These are phyloP conservation scores for Cucumis variabilis DNA, from an alignment of 331 rosid genomes.

Conservation along the genomic window DNA sequence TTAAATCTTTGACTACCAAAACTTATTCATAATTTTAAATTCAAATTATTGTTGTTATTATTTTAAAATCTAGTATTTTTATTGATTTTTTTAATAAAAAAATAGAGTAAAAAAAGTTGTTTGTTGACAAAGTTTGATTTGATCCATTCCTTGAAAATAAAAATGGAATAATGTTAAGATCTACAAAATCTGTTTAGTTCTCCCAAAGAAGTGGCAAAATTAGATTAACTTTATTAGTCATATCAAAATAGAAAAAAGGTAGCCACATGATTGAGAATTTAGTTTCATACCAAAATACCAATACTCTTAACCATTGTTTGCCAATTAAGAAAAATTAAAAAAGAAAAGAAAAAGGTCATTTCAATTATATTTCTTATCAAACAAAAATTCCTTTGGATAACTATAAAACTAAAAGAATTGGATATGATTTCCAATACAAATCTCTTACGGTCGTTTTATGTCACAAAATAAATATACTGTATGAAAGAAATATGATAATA, in stretches of 20 bases:
- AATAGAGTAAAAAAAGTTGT: background rate
- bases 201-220: background rate
- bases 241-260: background rate
- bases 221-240: conserved; percentile 3
- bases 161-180: background rate
- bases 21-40: no score
- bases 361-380: background rate
- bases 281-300: background rate
- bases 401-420: background rate
- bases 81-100: no score
- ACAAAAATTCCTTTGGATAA: conserved; percentile 13
- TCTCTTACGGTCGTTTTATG: background rate
- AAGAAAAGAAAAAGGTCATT: background rate
- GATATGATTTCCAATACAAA: background rate
- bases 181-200: background rate
- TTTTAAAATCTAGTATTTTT: no score
- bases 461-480: background rate
- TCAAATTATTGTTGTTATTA: no score
- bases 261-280: background rate
- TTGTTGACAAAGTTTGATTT: background rate
- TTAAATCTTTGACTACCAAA: background rate
- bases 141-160: background rate
- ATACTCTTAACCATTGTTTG: background rate
- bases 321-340: background rate
- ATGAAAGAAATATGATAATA: background rate